Percentiles rank a stretch among this genome's conserved stretches.
phyloP scores from a whole-genome alignment of 2,329 filamentous ascomycete species.

The Colletotrichum melonis region DNA sequence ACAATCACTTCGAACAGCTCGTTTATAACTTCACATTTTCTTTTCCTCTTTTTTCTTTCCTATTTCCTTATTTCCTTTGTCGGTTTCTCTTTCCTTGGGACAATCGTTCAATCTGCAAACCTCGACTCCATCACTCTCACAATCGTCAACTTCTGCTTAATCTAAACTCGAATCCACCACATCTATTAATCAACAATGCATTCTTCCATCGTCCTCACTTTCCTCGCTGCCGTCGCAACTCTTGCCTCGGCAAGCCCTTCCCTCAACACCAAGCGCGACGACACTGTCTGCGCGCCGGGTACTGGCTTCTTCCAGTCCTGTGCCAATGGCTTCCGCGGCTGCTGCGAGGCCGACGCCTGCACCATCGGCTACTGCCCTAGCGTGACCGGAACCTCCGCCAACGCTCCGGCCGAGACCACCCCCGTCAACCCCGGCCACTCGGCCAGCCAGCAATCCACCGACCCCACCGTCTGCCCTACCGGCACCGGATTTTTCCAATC shows the following conservation, averaged over 20 bases:
- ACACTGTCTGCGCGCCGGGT: conserved; percentile 5
- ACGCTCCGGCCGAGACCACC: neutral
- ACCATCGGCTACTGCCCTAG: conserved; percentile 26
- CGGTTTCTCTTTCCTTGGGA: conserved; percentile 16
- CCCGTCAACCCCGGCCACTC: neutral
- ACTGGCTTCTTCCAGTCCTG: conserved; percentile 32
- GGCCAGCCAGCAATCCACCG: neutral
- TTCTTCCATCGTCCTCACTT: conserved; percentile 15
- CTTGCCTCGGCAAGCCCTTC: conserved; percentile 9
- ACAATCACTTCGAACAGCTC: neutral
- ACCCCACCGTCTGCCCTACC: conserved; percentile 24
- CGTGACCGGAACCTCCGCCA: conserved; percentile 6
- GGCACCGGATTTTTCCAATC: conserved; percentile 30
- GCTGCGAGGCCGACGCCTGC: conserved; percentile 31
- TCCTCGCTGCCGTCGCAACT: conserved; percentile 11
- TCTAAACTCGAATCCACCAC: neutral
- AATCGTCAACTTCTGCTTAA: neutral
- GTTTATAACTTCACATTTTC: neutral
- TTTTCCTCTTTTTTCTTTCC: neutral
- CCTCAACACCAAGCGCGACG: conserved; percentile 2
- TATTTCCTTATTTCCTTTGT: conserved; percentile 33
- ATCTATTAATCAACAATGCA: conserved; percentile 19
- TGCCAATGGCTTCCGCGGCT: conserved; percentile 25
- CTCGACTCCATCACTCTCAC: neutral
- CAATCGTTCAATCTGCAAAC: neutral